Conservation (phyloP, 495 filamentous ascomycete species). For the Gamarada debralockiae region DNA sequence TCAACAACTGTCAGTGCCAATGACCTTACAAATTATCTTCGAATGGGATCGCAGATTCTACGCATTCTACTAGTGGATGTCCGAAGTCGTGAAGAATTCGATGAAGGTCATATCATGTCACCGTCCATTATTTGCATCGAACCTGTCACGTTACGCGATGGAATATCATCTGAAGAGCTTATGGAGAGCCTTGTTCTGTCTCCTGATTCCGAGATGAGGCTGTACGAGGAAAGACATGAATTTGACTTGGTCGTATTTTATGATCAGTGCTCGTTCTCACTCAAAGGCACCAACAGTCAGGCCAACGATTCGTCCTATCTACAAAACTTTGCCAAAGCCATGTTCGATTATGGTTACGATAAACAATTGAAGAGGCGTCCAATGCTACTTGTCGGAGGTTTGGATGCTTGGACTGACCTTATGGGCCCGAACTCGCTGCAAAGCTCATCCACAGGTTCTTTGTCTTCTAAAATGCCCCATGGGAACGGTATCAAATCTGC, state of each 20-base stretch:
- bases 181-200: slow-evolving; percentile 77
- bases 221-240: slow-evolving; percentile 72
- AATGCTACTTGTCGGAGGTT: slow-evolving; percentile 73
- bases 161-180: slow-evolving; percentile 83
- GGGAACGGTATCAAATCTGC: slow-evolving; percentile 14
- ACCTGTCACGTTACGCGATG: slow-evolving; percentile 67
- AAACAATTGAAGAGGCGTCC: slow-evolving; percentile 66
- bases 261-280: slow-evolving; percentile 61
- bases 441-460: slow-evolving; percentile 19
- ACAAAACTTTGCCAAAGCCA: slow-evolving; percentile 67
- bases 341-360: slow-evolving; percentile 75
- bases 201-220: slow-evolving; percentile 63
- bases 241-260: slow-evolving; percentile 91
- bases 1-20: slow-evolving; percentile 61
- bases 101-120: slow-evolving; percentile 81
- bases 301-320: slow-evolving; percentile 53
- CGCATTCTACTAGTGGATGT: slow-evolving; percentile 83
- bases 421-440: slow-evolving; percentile 66
- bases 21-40: slow-evolving; percentile 61
- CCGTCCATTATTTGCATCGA: slow-evolving; percentile 85
- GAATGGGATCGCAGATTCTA: slow-evolving; percentile 35
- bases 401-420: slow-evolving; percentile 80
- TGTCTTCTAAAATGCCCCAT: slow-evolving; percentile 9
- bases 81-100: slow-evolving; percentile 74
- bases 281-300: slow-evolving; percentile 40